Percentiles rank a stretch among this genome's conserved stretches.
These are phyloP conservation scores for Rhododendron ferrugineum DNA, from an alignment of 148 eudicot genomes.

Conservation along the genomic window DNA sequence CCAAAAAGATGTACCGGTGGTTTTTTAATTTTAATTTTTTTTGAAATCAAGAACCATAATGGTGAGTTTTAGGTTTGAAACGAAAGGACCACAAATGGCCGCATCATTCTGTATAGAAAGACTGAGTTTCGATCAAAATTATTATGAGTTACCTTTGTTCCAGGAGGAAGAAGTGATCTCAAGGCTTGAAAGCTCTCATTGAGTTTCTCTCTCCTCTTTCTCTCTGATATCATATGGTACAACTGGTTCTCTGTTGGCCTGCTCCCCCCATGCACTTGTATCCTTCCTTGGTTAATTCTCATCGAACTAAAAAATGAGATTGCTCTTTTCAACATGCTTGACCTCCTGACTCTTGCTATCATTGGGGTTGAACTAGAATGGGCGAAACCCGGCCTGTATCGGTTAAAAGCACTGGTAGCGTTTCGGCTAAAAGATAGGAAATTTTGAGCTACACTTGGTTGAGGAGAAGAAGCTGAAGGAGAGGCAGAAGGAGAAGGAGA, in stretches of 20 bases:
- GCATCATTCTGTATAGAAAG: no score
- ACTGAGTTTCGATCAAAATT: no score
- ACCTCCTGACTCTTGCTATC: slow-evolving; percentile 17
- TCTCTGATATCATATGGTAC: slow-evolving; percentile 83
- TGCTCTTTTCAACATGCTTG: slow-evolving; percentile 42
- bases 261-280: slow-evolving; percentile 22
- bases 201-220: slow-evolving; percentile 75
- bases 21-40: not conserved
- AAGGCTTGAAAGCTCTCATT: slow-evolving; percentile 77
- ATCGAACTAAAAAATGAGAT: slow-evolving; percentile 30
- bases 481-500: slow-evolving; percentile 26
- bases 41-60: not conserved
- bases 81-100: not conserved
- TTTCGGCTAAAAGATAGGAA: not conserved
- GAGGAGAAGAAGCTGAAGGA: slow-evolving; percentile 14
- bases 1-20: not conserved
- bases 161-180: slow-evolving; percentile 76
- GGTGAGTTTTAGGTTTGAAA: not conserved
- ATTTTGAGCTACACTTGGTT: not conserved
- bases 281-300: slow-evolving; percentile 21
- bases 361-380: slow-evolving; percentile 4
- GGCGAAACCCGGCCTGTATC: slow-evolving; percentile 18
- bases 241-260: slow-evolving; percentile 47
- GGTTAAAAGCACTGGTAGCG: slow-evolving; percentile 46
- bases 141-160: slow-evolving; percentile 59